These are phyloP conservation scores for Bacidia gigantensis DNA, from an alignment of 495 filamentous ascomycete genomes.

Conservation along the genomic window DNA sequence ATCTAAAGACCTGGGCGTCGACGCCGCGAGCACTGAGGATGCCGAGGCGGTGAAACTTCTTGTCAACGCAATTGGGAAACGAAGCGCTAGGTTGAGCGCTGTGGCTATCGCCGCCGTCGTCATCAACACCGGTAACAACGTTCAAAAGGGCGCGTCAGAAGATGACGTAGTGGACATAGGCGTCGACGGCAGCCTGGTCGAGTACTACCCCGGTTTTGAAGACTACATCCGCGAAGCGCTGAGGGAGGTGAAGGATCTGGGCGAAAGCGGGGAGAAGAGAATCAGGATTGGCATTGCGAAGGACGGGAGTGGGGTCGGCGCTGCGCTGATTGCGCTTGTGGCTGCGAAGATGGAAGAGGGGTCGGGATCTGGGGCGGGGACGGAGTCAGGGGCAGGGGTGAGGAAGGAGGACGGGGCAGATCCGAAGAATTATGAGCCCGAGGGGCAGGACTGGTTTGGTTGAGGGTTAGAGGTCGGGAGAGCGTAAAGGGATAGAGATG, in stretches of 20 bases:
- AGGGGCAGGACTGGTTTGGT: too few relatives aligned
- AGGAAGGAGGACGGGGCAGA: too few relatives aligned
- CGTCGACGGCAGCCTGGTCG: constrained; percentile 21
- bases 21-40: constrained; percentile 57
- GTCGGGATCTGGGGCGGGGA: too few relatives aligned
- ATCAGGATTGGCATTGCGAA: constrained; percentile 26
- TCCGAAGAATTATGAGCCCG: too few relatives aligned
- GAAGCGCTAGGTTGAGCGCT: constrained; percentile 77
- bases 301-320: constrained; percentile 30
- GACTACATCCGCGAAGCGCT: constrained; percentile 23
- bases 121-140: constrained; percentile 49
- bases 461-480: too few relatives aligned
- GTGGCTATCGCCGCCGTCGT: constrained; percentile 76
- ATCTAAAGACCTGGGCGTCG: constrained; percentile 57
- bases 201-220: constrained; percentile 23
- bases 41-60: constrained; percentile 69
- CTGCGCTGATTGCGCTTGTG: constrained; percentile 26
- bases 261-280: constrained; percentile 21
- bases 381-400: too few relatives aligned
- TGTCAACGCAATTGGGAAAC: constrained; percentile 70
- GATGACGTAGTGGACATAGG: constrained; percentile 21
- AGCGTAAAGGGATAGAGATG: too few relatives aligned
- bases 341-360: constrained; percentile 11
- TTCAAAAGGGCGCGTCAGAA: constrained; percentile 15
- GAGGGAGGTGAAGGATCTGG: constrained; percentile 23